phyloP scores from a whole-genome alignment of 352 stramenopile species.

The Plasmopara muralis region DNA sequence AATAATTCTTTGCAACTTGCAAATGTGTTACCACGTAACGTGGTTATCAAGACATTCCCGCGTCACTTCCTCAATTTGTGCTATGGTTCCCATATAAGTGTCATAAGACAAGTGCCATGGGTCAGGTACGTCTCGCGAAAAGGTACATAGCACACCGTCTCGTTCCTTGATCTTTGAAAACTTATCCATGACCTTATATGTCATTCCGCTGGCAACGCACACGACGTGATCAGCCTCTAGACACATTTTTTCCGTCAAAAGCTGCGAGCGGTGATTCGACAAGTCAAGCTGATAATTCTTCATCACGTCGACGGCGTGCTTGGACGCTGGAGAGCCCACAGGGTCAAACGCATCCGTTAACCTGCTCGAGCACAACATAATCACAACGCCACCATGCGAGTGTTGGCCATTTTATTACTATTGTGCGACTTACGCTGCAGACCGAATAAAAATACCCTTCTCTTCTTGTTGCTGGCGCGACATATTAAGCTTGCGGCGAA shows the following conservation, averaged over 20 bases:
- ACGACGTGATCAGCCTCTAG: slow-evolving; percentile 64
- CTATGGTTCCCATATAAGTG: slow-evolving; percentile 77
- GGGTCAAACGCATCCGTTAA: slow-evolving; percentile 69
- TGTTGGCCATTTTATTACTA: background rate
- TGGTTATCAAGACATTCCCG: slow-evolving; percentile 66
- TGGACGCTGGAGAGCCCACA: slow-evolving; percentile 56
- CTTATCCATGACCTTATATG: slow-evolving; percentile 56
- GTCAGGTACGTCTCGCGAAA: slow-evolving; percentile 62
- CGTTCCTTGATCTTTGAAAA: slow-evolving; percentile 56
- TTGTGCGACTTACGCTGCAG: slow-evolving; percentile 46
- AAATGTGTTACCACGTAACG: slow-evolving; percentile 32
- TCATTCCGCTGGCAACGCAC: slow-evolving; percentile 58
- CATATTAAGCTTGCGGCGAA: slow-evolving; percentile 59
- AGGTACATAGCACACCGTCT: slow-evolving; percentile 37
- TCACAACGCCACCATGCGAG: background rate
- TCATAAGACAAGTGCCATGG: slow-evolving; percentile 81
- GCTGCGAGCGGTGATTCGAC: slow-evolving; percentile 52
- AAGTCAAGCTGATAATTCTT: slow-evolving; percentile 71
- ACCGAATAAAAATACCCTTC: slow-evolving; percentile 61
- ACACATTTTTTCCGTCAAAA: slow-evolving; percentile 63
- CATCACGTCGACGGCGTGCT: slow-evolving; percentile 58
- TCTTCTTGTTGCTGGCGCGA: slow-evolving; percentile 61
- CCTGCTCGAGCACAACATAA: slow-evolving; percentile 16
- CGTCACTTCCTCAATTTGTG: slow-evolving; percentile 65
- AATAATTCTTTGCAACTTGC: too few relatives aligned